Conservation (phyloP, 257 asterid genomes). For the Nicotiana undulata region DNA sequence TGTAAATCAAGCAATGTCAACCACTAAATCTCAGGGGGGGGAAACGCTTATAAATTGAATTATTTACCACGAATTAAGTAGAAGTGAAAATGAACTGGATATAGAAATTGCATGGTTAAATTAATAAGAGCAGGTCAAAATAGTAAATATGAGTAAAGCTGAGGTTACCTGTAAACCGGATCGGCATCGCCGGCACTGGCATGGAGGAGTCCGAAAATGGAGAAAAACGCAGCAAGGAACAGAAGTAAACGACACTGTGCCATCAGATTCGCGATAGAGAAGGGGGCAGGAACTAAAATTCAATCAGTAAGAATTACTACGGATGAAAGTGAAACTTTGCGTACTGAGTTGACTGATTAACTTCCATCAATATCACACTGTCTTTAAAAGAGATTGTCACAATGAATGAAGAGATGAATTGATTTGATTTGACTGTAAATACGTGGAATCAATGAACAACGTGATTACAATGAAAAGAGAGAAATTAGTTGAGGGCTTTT, state of each 20-base stretch:
- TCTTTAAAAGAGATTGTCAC: neutral
- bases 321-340: conserved; percentile 12
- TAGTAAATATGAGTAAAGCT: neutral
- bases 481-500: neutral
- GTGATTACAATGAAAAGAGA: neutral
- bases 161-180: conserved; percentile 58
- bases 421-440: neutral
- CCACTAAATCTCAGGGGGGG: neutral
- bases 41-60: neutral
- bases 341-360: conserved; percentile 19
- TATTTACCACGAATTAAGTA: neutral
- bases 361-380: conserved; percentile 14
- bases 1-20: neutral
- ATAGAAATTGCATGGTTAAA: neutral
- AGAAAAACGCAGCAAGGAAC: conserved; percentile 34
- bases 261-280: neutral
- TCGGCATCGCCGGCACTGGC: conserved; percentile 76
- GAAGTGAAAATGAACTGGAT: neutral
- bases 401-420: neutral
- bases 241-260: conserved; percentile 32
- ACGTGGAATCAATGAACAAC: neutral
- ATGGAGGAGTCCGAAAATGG: conserved; percentile 28
- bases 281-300: neutral
- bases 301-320: conserved; percentile 6
- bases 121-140: neutral